These are phyloP conservation scores for Melampsora larici-populina DNA, from an alignment of 1,284 basidiomycete genomes.

Conservation along the genomic window DNA sequence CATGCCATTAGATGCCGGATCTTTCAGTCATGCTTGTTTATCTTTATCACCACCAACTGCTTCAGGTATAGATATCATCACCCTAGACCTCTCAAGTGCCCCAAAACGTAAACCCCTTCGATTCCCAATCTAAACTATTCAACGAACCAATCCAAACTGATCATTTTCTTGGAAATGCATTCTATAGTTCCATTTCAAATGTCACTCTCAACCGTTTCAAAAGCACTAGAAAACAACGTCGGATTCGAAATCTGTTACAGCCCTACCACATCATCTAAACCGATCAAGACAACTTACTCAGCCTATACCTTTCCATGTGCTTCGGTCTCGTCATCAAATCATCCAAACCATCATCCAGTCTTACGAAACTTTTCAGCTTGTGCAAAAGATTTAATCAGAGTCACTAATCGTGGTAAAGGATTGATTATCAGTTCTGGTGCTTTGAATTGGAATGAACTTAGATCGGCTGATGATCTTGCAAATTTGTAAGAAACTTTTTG, in stretches of 20 bases:
- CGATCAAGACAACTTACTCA: background rate
- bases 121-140: background rate
- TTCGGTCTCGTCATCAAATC: no score
- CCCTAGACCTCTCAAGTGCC: constrained; percentile 1
- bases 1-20: background rate
- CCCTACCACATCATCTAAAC: background rate
- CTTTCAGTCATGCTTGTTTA: constrained; percentile 28
- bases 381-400: constrained; percentile 20
- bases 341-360: no score
- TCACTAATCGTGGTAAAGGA: constrained; percentile 26
- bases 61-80: constrained; percentile 23
- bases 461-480: constrained; percentile 4
- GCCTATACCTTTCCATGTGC: constrained; percentile 1
- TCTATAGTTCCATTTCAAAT: constrained; percentile 33
- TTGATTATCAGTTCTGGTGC: constrained; percentile 19
- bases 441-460: constrained; percentile 5
- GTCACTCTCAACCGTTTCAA: constrained; percentile 22
- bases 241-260: constrained; percentile 13
- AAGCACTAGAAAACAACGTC: constrained; percentile 12
- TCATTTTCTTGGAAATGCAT: no score
- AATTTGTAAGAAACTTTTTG: constrained; percentile 9
- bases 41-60: constrained; percentile 17
- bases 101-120: constrained; percentile 12
- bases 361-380: background rate
- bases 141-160: no score